Percentiles rank a stretch among this genome's conserved stretches.
Evolutionary conservation across 768 basidiomycete species (phyloP).

Genomic region (Lactarius hengduanensis): DNA sequence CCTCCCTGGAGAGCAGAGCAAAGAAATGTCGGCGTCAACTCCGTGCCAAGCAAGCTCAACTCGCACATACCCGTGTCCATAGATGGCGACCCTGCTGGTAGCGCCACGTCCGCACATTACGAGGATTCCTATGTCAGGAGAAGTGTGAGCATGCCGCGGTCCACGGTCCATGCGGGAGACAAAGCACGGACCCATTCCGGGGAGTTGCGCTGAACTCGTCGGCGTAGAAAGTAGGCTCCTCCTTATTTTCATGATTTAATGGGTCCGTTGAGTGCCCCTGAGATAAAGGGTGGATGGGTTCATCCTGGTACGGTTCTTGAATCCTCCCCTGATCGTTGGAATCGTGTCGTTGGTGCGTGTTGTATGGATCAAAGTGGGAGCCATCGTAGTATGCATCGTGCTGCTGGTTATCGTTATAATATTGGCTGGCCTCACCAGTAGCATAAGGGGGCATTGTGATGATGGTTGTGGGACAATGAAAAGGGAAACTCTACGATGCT

Average conservation of each 20-base stretch:
- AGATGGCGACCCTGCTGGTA: slow-evolving; percentile 26
- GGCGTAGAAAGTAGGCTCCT: background rate
- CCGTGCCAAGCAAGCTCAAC: background rate
- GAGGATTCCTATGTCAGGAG: slow-evolving; percentile 5
- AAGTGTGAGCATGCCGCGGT: background rate
- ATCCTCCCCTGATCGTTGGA: slow-evolving; percentile 52
- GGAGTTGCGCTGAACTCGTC: slow-evolving; percentile 5
- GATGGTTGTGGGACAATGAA: background rate
- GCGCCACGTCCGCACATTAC: slow-evolving; percentile 22
- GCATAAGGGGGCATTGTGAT: slow-evolving; percentile 11
- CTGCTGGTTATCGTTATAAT: slow-evolving; percentile 10
- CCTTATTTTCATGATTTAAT: slow-evolving; percentile 4
- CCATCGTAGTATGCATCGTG: slow-evolving; percentile 26
- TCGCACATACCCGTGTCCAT: slow-evolving; percentile 27
- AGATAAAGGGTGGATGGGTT: slow-evolving; percentile 21
- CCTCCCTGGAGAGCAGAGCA: slow-evolving; percentile 57
- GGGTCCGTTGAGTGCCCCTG: slow-evolving; percentile 8
- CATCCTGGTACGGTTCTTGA: slow-evolving; percentile 33
- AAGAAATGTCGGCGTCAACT: background rate
- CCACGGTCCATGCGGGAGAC: background rate
- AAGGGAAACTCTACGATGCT: background rate
- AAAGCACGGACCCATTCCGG: slow-evolving; percentile 12
- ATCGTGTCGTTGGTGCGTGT: slow-evolving; percentile 44
- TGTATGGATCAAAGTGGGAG: slow-evolving; percentile 47
- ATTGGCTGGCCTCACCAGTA: background rate